phyloP scores from a whole-genome alignment of 2,329 filamentous ascomycete genomes.

The Pyrenophora tritici-repentis region DNA sequence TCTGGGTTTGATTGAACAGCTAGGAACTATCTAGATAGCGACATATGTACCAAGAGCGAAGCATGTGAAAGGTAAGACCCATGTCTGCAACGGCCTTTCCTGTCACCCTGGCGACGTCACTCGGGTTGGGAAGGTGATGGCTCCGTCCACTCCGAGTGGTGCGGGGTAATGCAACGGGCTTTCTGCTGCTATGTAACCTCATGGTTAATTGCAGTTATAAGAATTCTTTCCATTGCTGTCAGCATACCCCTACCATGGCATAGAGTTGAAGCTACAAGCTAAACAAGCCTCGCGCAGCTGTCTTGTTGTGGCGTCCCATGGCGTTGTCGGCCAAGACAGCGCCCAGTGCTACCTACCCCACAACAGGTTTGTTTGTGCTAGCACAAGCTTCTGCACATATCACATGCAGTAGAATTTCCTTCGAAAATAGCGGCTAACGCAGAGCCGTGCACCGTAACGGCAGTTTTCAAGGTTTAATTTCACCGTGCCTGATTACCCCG shows the following conservation, averaged over 20 bases:
- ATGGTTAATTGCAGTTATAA: neutral
- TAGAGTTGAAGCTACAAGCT: conserved; percentile 2
- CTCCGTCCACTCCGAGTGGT: conserved; percentile 29
- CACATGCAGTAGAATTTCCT: no score
- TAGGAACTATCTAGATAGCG: neutral
- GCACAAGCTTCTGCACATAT: conserved; percentile 1
- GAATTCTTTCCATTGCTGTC: neutral
- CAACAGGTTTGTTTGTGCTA: conserved; percentile 9
- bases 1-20: no score
- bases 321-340: neutral
- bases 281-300: conserved; percentile 8
- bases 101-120: conserved; percentile 22
- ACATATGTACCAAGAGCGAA: neutral
- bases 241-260: neutral
- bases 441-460: no score
- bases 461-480: no score
- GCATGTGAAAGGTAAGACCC: neutral
- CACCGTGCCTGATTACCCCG: no score
- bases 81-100: neutral
- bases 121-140: conserved; percentile 7
- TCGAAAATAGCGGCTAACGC: no score
- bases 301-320: conserved; percentile 2
- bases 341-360: conserved; percentile 15
- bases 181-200: conserved; percentile 10
- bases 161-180: conserved; percentile 30